phyloP scores from a whole-genome alignment of 2,329 filamentous ascomycete genomes.

The Teratosphaeriaceae sp. region DNA sequence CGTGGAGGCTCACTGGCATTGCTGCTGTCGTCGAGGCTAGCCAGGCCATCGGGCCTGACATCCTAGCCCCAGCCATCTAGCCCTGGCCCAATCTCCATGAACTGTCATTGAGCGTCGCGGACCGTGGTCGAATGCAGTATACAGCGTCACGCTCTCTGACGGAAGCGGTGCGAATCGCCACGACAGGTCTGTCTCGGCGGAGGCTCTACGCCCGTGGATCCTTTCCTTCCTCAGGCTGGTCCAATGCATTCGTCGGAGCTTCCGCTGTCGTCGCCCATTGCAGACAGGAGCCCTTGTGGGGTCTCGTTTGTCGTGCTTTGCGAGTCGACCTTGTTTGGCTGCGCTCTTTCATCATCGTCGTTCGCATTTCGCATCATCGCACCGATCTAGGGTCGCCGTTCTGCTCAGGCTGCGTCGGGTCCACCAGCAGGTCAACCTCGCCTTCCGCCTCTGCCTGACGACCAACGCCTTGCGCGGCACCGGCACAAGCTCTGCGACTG shows the following conservation, averaged over 20 bases:
- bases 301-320: neutral
- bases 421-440: too few species aligned
- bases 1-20: conserved; percentile 1
- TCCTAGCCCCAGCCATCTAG: conserved; percentile 1
- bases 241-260: conserved; percentile 2
- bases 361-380: too few species aligned
- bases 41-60: conserved; percentile 11
- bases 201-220: conserved; percentile 4
- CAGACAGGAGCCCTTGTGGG: conserved; percentile 8
- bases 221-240: conserved; percentile 6
- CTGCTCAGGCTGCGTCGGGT: too few species aligned
- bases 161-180: conserved; percentile 6
- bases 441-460: too few species aligned
- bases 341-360: neutral
- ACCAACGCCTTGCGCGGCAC: too few species aligned
- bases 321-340: neutral
- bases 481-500: too few species aligned
- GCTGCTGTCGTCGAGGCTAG: conserved; percentile 10
- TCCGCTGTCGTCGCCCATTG: conserved; percentile 11
- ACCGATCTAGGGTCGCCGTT: too few species aligned
- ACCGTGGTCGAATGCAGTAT: neutral
- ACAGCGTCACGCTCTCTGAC: conserved; percentile 1
- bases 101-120: neutral
- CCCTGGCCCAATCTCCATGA: neutral
- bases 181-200: conserved; percentile 6